Conservation (phyloP, 225 moss, liverwort and hornwort species). For the Marchantia polymorpha region DNA sequence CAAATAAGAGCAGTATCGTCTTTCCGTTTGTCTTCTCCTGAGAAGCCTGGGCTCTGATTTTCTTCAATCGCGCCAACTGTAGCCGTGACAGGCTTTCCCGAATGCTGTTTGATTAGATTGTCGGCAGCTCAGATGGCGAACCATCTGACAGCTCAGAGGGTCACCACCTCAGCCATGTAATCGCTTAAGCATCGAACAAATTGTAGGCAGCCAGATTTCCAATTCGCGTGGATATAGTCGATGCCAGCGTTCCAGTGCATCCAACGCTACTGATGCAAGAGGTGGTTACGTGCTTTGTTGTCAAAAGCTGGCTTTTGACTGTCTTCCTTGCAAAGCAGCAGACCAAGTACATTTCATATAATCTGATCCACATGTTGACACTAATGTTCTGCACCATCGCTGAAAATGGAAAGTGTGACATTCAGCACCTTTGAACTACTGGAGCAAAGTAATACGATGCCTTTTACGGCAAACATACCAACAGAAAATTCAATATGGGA, state of each 20-base stretch:
- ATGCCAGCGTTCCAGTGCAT: conserved; percentile 86
- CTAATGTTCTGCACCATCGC: not conserved
- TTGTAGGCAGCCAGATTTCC: conserved; percentile 56
- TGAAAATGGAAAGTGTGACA: not conserved
- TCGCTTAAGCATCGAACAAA: conserved; percentile 63
- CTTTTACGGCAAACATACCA: not conserved
- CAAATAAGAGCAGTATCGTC: not conserved
- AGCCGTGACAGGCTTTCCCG: conserved; percentile 41
- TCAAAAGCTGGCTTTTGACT: not conserved
- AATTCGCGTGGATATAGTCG: conserved; percentile 55
- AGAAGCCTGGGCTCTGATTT: conserved; percentile 63
- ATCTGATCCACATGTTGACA: not conserved
- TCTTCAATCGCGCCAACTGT: conserved; percentile 63
- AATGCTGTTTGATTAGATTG: conserved; percentile 29
- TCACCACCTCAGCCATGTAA: conserved; percentile 72
- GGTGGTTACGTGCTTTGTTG: conserved; percentile 54
- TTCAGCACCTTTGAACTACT: not conserved
- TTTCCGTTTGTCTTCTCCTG: conserved; percentile 44
- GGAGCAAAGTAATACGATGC: not conserved
- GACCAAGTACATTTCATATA: not conserved
- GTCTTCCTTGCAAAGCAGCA: not conserved
- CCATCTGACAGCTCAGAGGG: conserved; percentile 55
- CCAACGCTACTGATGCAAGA: conserved; percentile 72
- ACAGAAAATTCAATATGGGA: not conserved
- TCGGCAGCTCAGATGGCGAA: conserved; percentile 24